Evolutionary conservation across 148 eudicot species (phyloP).

Genomic region (Spergularia bocconei): DNA sequence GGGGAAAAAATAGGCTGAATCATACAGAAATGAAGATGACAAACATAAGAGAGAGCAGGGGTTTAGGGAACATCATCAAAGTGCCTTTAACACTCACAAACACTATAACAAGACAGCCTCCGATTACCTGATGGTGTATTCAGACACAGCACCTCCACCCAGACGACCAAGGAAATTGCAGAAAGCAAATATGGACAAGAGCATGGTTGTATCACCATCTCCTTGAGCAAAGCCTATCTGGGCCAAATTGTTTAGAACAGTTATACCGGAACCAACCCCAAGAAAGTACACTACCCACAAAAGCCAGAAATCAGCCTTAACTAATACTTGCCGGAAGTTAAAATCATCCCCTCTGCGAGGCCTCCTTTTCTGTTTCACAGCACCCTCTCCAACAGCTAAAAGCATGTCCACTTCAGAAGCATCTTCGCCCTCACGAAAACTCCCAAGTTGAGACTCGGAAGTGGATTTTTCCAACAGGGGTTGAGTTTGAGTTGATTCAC

Average conservation of each 20-base stretch:
- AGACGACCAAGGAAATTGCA: slow-evolving; percentile 83
- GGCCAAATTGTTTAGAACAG: slow-evolving; percentile 86
- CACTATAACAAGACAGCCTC: neutral
- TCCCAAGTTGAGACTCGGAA: slow-evolving; percentile 30
- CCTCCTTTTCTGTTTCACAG: slow-evolving; percentile 70
- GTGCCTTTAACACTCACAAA: neutral
- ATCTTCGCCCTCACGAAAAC: slow-evolving; percentile 52
- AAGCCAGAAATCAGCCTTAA: slow-evolving; percentile 97
- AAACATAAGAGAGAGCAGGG: neutral
- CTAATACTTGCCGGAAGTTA: slow-evolving; percentile 60
- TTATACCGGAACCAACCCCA: slow-evolving; percentile 83
- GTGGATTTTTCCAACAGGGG: slow-evolving; percentile 27
- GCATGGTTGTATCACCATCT: slow-evolving; percentile 56
- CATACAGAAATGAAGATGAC: neutral
- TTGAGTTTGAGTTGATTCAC: slow-evolving; percentile 26
- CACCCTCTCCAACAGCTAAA: slow-evolving; percentile 81
- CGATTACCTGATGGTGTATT: slow-evolving; percentile 68
- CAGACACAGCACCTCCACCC: slow-evolving; percentile 83
- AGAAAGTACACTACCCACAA: slow-evolving; percentile 73
- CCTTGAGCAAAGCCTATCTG: slow-evolving; percentile 70
- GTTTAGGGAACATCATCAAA: neutral
- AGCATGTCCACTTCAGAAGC: slow-evolving; percentile 59
- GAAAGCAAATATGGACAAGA: slow-evolving; percentile 69
- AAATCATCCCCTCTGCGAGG: slow-evolving; percentile 93
- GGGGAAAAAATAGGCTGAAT: neutral